Evolutionary conservation across 73 alveolate genomes (phyloP), one percentile per base, ranked within the genome.

Genomic region (Stentor coeruleus): DNA sequence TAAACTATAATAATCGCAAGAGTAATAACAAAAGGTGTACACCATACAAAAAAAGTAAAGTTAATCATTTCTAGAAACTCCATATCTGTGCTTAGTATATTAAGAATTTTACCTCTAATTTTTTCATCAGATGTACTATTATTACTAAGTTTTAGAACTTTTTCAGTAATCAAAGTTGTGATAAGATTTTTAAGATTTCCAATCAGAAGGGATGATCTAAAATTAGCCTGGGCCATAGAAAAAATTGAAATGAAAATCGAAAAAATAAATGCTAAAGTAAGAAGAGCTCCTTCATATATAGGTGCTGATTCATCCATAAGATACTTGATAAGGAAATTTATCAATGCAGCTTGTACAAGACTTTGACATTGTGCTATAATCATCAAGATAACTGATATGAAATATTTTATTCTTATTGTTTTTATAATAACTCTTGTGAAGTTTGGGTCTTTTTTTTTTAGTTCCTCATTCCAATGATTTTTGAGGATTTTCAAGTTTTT

Each of bases 101-200:
- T 49, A 11, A 49, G 20, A 49, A 49, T 49, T 49, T 49, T 49
- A 6, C 66, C 66, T 49, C 20, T 20, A 11, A 11, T 49, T 49
- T 20, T 20, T 49, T 6, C 6, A 49, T 20, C 20, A 11, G 66
- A 49, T 57, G 15, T 57, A 57, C 15, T 20, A 57, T n/a, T 31
- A 57, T n/a, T 20, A 49, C 20, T 6, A 49, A 49, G 6, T 49
- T 49, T 49, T 20, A 49, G 6, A 11, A 20, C 6, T 49, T 49
- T 49, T 49, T 49, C 66, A 49, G 66, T 11, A 20, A 49, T 49
- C 66, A 49, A 11, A 11, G 20, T 11, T 6, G 66, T 11, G 20
- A 49, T 20, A 6, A 49, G 66, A 20, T 20, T 11, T 49, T 49
- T 49, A 11, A 49, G 59, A 82, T 26, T 91, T 49, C 66, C 66